These are phyloP conservation scores for Neofusicoccum sp. DNA, from an alignment of 2,329 filamentous ascomycete genomes.

Conservation along the genomic window DNA sequence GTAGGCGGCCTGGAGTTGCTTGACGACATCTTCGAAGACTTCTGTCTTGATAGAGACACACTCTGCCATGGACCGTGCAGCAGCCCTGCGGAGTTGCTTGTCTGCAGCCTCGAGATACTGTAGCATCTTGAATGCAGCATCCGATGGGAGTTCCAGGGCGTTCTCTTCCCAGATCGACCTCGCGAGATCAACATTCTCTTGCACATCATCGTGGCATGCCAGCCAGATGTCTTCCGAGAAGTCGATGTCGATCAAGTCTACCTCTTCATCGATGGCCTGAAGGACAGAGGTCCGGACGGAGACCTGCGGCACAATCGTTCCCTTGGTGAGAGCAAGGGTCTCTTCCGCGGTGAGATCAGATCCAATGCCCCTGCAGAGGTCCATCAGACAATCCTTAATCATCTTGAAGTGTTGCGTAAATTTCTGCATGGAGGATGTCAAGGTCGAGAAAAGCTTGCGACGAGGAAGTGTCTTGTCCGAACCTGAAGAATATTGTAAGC, in stretches of 20 bases:
- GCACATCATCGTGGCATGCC: constrained; percentile 83
- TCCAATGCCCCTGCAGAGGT: constrained; percentile 80
- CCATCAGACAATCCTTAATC: constrained; percentile 86
- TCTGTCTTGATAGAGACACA: constrained; percentile 61
- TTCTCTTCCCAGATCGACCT: constrained; percentile 95
- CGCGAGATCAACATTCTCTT: constrained; percentile 81
- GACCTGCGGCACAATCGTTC: constrained; percentile 73
- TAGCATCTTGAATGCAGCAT: constrained; percentile 66
- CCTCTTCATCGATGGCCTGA: constrained; percentile 85
- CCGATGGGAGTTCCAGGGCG: constrained; percentile 66
- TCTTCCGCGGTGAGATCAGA: constrained; percentile 74
- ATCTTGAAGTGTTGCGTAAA: constrained; percentile 94
- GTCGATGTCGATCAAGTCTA: constrained; percentile 83
- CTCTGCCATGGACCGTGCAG: constrained; percentile 77
- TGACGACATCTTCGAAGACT: constrained; percentile 62
- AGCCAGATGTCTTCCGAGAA: constrained; percentile 94
- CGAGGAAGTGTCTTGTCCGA: constrained; percentile 74
- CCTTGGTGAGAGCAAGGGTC: constrained; percentile 71
- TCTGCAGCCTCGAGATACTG: constrained; percentile 80
- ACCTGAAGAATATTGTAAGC: constrained; percentile 37
- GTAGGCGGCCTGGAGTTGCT: constrained; percentile 69
- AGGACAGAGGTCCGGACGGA: constrained; percentile 81
- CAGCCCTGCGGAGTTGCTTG: constrained; percentile 75
- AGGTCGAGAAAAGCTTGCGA: constrained; percentile 64
- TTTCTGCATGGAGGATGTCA: constrained; percentile 80